Percentiles rank a stretch among this genome's conserved stretches.
These are phyloP conservation scores for Russula earlei DNA, from an alignment of 768 basidiomycete species.

Conservation along the genomic window DNA sequence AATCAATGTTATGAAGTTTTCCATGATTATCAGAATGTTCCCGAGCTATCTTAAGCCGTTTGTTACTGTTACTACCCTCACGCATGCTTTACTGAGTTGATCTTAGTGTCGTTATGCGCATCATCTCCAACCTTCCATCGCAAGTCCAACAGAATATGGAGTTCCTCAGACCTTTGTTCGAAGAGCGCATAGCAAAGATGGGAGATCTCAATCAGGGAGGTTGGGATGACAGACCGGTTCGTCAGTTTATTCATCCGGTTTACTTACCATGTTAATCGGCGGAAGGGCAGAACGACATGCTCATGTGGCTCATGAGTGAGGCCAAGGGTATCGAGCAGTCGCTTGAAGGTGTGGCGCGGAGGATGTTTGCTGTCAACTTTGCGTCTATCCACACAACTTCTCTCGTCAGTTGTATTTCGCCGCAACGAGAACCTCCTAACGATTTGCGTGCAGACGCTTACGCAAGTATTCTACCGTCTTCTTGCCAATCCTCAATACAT, in stretches of 20 bases:
- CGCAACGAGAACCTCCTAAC: background rate
- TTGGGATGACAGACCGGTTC: background rate
- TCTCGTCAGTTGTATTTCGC: background rate
- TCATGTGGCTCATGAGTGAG: background rate
- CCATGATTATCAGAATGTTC: constrained; percentile 25
- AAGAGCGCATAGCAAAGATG: background rate
- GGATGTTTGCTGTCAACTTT: background rate
- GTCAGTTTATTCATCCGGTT: background rate
- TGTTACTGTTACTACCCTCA: constrained; percentile 1
- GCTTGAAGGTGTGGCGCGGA: background rate
- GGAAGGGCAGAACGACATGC: background rate
- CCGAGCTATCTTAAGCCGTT: constrained; percentile 31
- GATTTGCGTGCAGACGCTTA: background rate
- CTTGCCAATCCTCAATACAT: background rate
- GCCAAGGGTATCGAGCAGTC: background rate
- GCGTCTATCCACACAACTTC: background rate
- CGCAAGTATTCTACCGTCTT: background rate
- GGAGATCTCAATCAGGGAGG: background rate
- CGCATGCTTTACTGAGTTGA: background rate
- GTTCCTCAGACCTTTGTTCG: constrained; percentile 2
- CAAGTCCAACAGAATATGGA: background rate
- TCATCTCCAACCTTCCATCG: constrained; percentile 12
- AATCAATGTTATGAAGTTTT: constrained; percentile 25
- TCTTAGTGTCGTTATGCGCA: constrained; percentile 11
- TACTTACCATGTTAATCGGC: background rate